These are phyloP conservation scores for Lasiodiplodia hormozganensis DNA, from an alignment of 2,329 filamentous ascomycete genomes.

Conservation along the genomic window DNA sequence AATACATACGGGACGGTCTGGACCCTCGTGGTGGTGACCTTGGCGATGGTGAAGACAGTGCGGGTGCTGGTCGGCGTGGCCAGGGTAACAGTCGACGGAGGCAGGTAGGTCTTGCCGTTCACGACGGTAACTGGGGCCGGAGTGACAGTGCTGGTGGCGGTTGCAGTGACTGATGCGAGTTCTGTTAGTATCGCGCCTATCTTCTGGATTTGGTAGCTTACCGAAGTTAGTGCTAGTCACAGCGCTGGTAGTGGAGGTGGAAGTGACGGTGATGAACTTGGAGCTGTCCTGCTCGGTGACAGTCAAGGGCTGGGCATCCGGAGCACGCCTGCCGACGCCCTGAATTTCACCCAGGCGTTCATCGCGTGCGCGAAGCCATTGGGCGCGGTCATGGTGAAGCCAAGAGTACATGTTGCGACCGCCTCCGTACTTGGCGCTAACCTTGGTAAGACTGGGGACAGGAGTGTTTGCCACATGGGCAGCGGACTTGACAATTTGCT, in stretches of 20 bases:
- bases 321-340: constrained; percentile 40
- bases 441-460: constrained; percentile 27
- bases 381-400: constrained; percentile 31
- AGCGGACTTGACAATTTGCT: constrained; percentile 19
- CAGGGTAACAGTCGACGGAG: constrained; percentile 37
- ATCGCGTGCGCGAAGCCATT: constrained; percentile 35
- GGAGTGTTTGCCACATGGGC: constrained; percentile 26
- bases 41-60: constrained; percentile 35
- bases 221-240: constrained; percentile 34
- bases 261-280: constrained; percentile 37
- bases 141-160: constrained; percentile 33
- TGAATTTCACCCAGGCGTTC: constrained; percentile 35
- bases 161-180: constrained; percentile 29
- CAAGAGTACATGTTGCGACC: constrained; percentile 24
- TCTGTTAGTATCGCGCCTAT: background rate
- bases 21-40: constrained; percentile 33
- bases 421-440: constrained; percentile 35
- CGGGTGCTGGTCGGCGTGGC: constrained; percentile 38
- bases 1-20: constrained; percentile 34
- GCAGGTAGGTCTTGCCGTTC: constrained; percentile 33
- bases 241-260: constrained; percentile 35
- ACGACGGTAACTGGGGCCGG: constrained; percentile 37
- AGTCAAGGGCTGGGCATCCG: constrained; percentile 44
- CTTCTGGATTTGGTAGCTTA: constrained; percentile 12
- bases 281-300: constrained; percentile 42